Conservation (phyloP, 768 basidiomycete species). For the Chalciporus chontae region DNA sequence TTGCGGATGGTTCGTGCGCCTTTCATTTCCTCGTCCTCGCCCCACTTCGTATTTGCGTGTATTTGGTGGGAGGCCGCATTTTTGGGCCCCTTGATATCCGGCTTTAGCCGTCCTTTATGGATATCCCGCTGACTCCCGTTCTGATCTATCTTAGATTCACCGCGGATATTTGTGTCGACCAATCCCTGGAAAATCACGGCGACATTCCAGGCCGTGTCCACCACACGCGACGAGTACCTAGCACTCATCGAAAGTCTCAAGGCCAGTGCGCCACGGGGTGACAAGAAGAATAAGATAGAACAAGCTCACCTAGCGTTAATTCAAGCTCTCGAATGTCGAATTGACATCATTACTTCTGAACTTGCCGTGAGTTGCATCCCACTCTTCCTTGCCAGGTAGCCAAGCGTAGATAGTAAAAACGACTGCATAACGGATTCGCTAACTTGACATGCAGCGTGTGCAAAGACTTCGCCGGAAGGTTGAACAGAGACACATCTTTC, state of each 20-base stretch:
- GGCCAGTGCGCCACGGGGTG: slow-evolving; percentile 40
- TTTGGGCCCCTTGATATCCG: slow-evolving; percentile 40
- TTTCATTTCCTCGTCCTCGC: slow-evolving; percentile 32
- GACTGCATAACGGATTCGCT: slow-evolving; percentile 18
- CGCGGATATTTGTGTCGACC: slow-evolving; percentile 77
- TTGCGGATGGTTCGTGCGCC: slow-evolving; percentile 80
- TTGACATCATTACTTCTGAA: slow-evolving; percentile 67
- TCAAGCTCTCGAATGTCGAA: slow-evolving; percentile 55
- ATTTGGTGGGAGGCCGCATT: slow-evolving; percentile 56
- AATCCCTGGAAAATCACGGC: slow-evolving; percentile 90
- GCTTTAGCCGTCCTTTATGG: slow-evolving; percentile 34
- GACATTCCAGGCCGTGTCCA: slow-evolving; percentile 67
- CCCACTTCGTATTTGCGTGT: slow-evolving; percentile 60
- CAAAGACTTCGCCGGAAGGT: slow-evolving; percentile 67
- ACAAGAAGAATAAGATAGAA: slow-evolving; percentile 57
- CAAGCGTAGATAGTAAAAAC: slow-evolving; percentile 8
- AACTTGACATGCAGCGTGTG: slow-evolving; percentile 52
- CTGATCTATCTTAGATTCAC: slow-evolving; percentile 62
- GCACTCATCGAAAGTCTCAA: slow-evolving; percentile 60
- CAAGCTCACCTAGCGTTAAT: slow-evolving; percentile 60
- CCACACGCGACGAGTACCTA: slow-evolving; percentile 73
- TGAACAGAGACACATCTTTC: slow-evolving; percentile 58
- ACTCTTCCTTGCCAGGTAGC: slow-evolving; percentile 9
- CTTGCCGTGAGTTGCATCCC: slow-evolving; percentile 52
- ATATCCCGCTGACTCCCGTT: slow-evolving; percentile 32